These are phyloP conservation scores for Penicillium expansum DNA, from an alignment of 2,329 filamentous ascomycete species.

Conservation along the genomic window DNA sequence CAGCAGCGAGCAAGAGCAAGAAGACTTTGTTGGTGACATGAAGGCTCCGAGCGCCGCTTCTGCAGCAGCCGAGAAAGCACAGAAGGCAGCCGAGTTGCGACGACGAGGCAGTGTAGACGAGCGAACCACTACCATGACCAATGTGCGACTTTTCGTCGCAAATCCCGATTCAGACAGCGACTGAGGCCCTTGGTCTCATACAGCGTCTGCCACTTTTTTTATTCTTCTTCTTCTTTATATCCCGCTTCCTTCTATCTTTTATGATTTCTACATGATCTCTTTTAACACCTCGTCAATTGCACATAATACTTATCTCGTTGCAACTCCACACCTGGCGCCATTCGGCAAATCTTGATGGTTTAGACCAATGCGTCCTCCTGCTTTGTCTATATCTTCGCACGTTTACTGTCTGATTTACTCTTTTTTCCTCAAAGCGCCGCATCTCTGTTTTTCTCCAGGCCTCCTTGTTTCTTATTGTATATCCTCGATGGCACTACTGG, in stretches of 20 bases:
- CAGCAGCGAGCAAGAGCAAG: conserved; percentile 47
- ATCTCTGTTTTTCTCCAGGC: neutral
- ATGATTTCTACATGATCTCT: conserved; percentile 16
- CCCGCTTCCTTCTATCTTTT: conserved; percentile 9
- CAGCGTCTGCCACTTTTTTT: neutral
- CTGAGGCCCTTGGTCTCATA: conserved; percentile 14
- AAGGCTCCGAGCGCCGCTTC: conserved; percentile 43
- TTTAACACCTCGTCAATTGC: conserved; percentile 15
- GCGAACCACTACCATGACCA: conserved; percentile 48
- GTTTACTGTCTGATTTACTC: neutral
- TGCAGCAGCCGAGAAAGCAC: conserved; percentile 39
- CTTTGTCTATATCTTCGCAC: conserved; percentile 16
- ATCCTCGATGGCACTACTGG: conserved; percentile 3
- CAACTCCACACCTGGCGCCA: conserved; percentile 9
- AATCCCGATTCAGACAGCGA: conserved; percentile 48
- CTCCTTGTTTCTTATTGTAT: neutral
- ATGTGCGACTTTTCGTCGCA: conserved; percentile 47
- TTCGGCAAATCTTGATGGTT: conserved; percentile 18
- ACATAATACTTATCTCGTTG: conserved; percentile 24
- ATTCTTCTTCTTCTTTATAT: conserved; percentile 5
- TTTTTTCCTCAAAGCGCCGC: neutral
- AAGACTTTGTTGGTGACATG: conserved; percentile 54
- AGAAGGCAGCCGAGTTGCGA: conserved; percentile 45
- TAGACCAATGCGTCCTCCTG: neutral
- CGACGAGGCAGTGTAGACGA: conserved; percentile 51